phyloP scores from a whole-genome alignment of 2,329 filamentous ascomycete species.

The Penicillium sp. region DNA sequence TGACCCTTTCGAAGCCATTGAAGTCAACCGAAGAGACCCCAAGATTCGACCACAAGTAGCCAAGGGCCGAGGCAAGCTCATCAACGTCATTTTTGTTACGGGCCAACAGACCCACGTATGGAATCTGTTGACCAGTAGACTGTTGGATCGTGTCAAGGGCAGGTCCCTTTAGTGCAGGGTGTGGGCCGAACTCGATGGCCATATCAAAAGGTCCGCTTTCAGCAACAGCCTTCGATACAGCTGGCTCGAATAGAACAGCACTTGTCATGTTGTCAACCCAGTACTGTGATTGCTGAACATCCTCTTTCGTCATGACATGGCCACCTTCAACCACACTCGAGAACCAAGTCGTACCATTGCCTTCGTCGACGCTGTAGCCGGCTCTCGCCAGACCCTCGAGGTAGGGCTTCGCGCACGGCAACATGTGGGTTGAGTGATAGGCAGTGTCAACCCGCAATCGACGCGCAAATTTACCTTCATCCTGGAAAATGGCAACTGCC shows the following conservation, averaged over 20 bases:
- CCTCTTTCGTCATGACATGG: neutral
- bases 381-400: constrained; percentile 21
- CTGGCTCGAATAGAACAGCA: constrained; percentile 35
- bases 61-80: no score
- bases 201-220: constrained; percentile 9
- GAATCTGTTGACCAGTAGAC: no score
- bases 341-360: neutral
- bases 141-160: constrained; percentile 13
- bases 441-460: constrained; percentile 24
- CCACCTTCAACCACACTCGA: neutral
- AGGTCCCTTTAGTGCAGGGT: constrained; percentile 27
- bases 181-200: constrained; percentile 26
- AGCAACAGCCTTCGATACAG: constrained; percentile 12
- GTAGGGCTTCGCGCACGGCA: neutral
- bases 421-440: constrained; percentile 31
- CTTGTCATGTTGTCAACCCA: constrained; percentile 38
- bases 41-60: no score
- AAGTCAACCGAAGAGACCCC: no score
- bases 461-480: constrained; percentile 21
- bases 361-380: constrained; percentile 2
- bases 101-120: no score
- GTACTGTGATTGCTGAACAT: constrained; percentile 26
- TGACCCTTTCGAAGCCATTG: neutral
- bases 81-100: no score
- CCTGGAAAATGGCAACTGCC: constrained; percentile 22